Evolutionary conservation across 805 yeast species (phyloP), one percentile per base, ranked within the genome.

Genomic region (Candida methanosorbosa): DNA sequence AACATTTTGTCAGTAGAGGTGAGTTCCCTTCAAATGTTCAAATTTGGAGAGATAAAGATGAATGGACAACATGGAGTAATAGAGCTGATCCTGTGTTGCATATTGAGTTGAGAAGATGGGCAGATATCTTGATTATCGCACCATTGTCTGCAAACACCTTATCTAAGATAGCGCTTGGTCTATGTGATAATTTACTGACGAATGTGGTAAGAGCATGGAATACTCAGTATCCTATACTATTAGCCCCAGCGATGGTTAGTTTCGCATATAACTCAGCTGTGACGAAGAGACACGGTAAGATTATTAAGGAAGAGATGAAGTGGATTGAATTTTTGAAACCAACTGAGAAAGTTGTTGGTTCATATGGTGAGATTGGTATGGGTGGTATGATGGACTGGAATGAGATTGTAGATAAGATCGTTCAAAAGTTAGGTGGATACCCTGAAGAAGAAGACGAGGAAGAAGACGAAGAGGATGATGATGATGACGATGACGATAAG

Each of bases 381-480:
- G 97, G 98, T 32, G 97, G 98, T 36, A 92, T 92, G 97, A 81
- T 88, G 80, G 97, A 92, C 48, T 86, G 94, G 76, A 82, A 85
- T 54, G 97, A 88, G 47, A 64, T 74, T 36, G 80, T 73, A 26
- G 73, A 72, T 45, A 64, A 59, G 41, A 63, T 74, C 32, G 77
- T 72, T 3, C 49, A 66, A 44, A 72, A 71, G 43, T 44, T 71
- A 38, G 78, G 78, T 5, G 78, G 78, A 0, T 56, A 55, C 34
- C 63, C 60, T 1, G 74, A 71, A 6, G 75, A 66, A 3, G 75
- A 70, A 4, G 77, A 70, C 9, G 75, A 72, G 2, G 74, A 69
- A 0, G 72, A 70, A 2, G 70, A 68, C 2, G 65, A 59, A 5
- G 61, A 57, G 2, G 61, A 56, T 5, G 61, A 55, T 5, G 59